Evolutionary conservation across 768 basidiomycete genomes (phyloP), one percentile per base, ranked within the genome.

Genomic region (Mrakia gelida): DNA sequence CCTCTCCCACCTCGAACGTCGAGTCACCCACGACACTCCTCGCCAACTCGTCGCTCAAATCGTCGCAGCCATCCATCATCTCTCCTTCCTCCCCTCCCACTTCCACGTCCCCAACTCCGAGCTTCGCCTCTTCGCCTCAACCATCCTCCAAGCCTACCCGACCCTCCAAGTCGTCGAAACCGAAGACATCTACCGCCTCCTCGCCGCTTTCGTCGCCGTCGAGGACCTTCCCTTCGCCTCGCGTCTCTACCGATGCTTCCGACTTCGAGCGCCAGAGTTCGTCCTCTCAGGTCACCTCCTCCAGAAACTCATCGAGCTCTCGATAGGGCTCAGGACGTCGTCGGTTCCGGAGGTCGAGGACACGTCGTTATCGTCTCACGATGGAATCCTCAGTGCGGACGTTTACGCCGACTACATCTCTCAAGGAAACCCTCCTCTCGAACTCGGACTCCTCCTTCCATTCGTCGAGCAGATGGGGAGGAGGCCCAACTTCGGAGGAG

Each of bases 201-300:
- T 76, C 28, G 30, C 56, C 11, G 54, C 56, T 10, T 76, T 76
- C 59, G 54, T 71, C 71, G 38, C 10, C 10, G 28, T 15, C 10
- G 68, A 61, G 26, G 67, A 76, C 34, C 32, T 71, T 18, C 67
- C 70, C 23, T 76, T 76, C 38, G 56, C 76, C 4, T 9, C 26
- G 10, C 76, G 76, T 28, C 54, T 76, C 15, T 76, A 76, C 76
- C 52, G 68, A 38, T 30, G 45, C 16, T 71, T 76, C 68, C 76
- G 76, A 23, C 34, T 71, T 18, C 52, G 76, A 8, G 76, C 70
- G n/a, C 76, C 67, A 2, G 28, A 38, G 13, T 71, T 71, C 67
- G 68, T 68, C 8, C 41, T 76, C 43, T 21, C 68, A 7, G 68
- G 54, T 11, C 52, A 71, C 21, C 56, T 71, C 54, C 52, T 59